These are phyloP conservation scores for Penicillium robsamsonii DNA, from an alignment of 495 filamentous ascomycete genomes.

Conservation along the genomic window DNA sequence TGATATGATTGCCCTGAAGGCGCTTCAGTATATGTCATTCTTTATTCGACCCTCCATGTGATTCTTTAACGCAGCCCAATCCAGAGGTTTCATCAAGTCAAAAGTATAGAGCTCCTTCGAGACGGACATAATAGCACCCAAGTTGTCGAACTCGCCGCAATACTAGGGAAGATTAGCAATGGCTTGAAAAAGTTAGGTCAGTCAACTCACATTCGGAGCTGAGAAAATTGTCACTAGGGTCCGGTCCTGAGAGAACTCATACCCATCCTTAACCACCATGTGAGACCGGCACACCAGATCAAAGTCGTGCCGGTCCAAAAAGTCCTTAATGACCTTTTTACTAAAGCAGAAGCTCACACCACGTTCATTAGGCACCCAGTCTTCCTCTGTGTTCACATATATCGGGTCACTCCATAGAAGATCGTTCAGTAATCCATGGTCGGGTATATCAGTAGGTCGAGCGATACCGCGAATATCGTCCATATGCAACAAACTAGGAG, in stretches of 20 bases:
- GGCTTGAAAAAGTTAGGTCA: slow-evolving; percentile 5
- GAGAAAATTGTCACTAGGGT: slow-evolving; percentile 97
- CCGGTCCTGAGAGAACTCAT: slow-evolving; percentile 96
- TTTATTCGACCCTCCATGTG: slow-evolving; percentile 96
- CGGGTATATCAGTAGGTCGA: slow-evolving; percentile 92
- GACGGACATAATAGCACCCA: slow-evolving; percentile 98
- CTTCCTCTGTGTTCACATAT: slow-evolving; percentile 75
- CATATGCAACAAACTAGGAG: slow-evolving; percentile 90
- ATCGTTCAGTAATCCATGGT: slow-evolving; percentile 95
- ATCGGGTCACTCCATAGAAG: slow-evolving; percentile 97
- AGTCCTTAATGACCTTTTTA: slow-evolving; percentile 97
- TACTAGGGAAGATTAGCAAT: slow-evolving; percentile 59
- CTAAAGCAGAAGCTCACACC: slow-evolving; percentile 98
- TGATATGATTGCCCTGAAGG: no score
- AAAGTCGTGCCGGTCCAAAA: slow-evolving; percentile 90
- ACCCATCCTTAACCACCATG: slow-evolving; percentile 99
- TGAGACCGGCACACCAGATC: slow-evolving; percentile 95
- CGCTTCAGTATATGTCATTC: no score
- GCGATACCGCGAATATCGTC: slow-evolving; percentile 96
- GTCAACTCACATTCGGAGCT: slow-evolving; percentile 81
- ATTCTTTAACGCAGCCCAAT: slow-evolving; percentile 91
- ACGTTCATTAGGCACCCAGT: slow-evolving; percentile 96
- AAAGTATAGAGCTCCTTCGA: slow-evolving; percentile 93
- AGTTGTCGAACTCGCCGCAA: slow-evolving; percentile 98
- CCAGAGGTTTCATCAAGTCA: slow-evolving; percentile 93